Percentiles rank a stretch among this genome's conserved stretches.
Conservation (phyloP, 345 rosid genomes). For the Citropsis articulata region DNA sequence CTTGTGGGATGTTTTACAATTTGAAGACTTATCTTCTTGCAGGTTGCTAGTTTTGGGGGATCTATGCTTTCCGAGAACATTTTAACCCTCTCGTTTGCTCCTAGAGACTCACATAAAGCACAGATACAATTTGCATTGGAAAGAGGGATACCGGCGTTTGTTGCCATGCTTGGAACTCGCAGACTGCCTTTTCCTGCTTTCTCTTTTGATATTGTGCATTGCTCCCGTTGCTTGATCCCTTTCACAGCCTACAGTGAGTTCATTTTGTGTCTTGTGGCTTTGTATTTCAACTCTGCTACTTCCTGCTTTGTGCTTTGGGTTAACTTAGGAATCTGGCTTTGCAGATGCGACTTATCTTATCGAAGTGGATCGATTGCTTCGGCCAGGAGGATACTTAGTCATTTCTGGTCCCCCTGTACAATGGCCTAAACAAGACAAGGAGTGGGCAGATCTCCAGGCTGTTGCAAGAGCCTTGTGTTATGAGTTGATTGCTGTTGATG, state of each 20-base stretch:
- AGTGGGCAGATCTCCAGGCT: conserved; percentile 97
- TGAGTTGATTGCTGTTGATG: conserved; percentile 84
- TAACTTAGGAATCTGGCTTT: conserved; percentile 23
- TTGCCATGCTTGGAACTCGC: conserved; percentile 98
- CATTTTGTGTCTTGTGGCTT: background rate
- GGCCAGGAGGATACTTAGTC: conserved; percentile 92
- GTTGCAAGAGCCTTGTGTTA: conserved; percentile 89
- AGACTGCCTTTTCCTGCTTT: conserved; percentile 94
- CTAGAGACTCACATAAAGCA: conserved; percentile 95
- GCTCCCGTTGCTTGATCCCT: conserved; percentile 93
- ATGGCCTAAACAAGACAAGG: conserved; percentile 97
- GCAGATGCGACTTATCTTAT: conserved; percentile 92
- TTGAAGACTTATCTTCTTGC: conserved; percentile 12
- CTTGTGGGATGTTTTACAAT: background rate
- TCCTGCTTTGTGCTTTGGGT: conserved; percentile 19
- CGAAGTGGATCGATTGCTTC: conserved; percentile 87
- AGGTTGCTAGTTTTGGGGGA: conserved; percentile 99
- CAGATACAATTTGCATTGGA: conserved; percentile 97
- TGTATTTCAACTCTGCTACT: conserved; percentile 2
- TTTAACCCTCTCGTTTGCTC: conserved; percentile 82
- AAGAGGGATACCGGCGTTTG: conserved; percentile 96
- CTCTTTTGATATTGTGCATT: conserved; percentile 83
- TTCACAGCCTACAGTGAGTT: conserved; percentile 95
- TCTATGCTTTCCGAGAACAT: conserved; percentile 69
- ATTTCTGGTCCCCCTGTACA: conserved; percentile 99